Evolutionary conservation across 1,284 basidiomycete species (phyloP), one percentile per base, ranked within the genome.

Genomic region (Ceratobasidium sp.): DNA sequence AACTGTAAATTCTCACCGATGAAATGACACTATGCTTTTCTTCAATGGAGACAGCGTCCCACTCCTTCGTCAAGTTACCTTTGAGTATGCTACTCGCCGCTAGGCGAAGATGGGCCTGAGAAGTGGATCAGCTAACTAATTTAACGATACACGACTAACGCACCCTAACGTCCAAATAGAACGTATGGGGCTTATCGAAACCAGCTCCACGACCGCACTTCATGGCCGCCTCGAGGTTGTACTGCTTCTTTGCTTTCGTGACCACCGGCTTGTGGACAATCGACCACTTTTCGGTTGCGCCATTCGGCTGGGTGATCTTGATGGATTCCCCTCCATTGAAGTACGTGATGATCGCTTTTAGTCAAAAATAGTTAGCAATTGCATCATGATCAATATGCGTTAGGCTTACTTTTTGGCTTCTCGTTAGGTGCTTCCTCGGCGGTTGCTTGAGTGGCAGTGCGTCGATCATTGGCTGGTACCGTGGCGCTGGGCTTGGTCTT

Each of bases 401-500:
- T 38, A 38, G 35, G 11, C 35, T 38, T 5, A 38, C 35, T 11
- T 38, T 38, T 38, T 38, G 35, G 35, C 4, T 4, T 4, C 11
- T 38, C 35, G n/a, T n/a, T n/a, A 4, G 35, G 35, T 38, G 4
- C 35, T 11, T 38, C 11, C 6, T 38, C 11, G 35, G 4, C 35
- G 35, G 35, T 11, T 5, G 35, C 35, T 38, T n/a, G n/a, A n/a
- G 35, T 38, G 35, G 35, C 35, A 38, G 35, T 38, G 50, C 13
- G 28, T 13, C 23, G 50, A 52, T 52, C 50, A 4, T 13, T 28
- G 50, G 23, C 23, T 7, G 23, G 50, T 52, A 28, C 50, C 50
- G 18, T 52, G 50, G 50, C 50, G 50, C 50, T 52, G 50, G 50
- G 50, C 28, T 52, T 52, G 50, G 50, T 4, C 6, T 26, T 21